Conservation (phyloP, 495 filamentous ascomycete genomes). For the Neurospora hispaniola region DNA sequence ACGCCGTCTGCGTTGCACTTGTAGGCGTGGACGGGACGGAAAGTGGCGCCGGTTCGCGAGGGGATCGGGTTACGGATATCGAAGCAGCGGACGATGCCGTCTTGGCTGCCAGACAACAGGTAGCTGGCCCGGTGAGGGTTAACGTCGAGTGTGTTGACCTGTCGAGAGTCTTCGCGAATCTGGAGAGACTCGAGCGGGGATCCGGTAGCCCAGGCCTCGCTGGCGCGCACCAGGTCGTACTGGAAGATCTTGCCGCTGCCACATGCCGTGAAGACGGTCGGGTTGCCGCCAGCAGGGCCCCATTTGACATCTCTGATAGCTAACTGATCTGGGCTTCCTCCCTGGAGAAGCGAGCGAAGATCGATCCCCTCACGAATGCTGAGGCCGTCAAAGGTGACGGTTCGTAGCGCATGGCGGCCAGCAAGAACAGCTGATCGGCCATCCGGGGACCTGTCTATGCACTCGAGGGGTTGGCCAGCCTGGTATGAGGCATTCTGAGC, state of each 20-base stretch:
- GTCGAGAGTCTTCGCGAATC: slow-evolving; percentile 68
- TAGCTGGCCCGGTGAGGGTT: slow-evolving; percentile 69
- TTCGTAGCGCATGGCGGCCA: slow-evolving; percentile 77
- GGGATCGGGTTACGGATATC: slow-evolving; percentile 33
- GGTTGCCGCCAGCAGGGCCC: slow-evolving; percentile 41
- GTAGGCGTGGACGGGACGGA: slow-evolving; percentile 31
- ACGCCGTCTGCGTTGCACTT: slow-evolving; percentile 61
- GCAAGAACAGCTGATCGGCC: slow-evolving; percentile 69
- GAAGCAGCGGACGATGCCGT: slow-evolving; percentile 68
- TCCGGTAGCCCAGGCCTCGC: slow-evolving; percentile 16
- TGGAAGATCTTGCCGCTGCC: slow-evolving; percentile 78
- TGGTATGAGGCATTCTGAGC: slow-evolving; percentile 65
- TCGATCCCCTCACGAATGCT: slow-evolving; percentile 68
- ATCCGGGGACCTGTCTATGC: slow-evolving; percentile 69
- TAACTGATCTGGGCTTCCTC: slow-evolving; percentile 64
- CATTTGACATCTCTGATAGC: slow-evolving; percentile 79
- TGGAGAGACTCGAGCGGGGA: slow-evolving; percentile 63
- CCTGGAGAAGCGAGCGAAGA: slow-evolving; percentile 62
- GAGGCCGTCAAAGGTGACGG: slow-evolving; percentile 59
- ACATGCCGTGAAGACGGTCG: slow-evolving; percentile 70
- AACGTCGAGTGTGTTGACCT: slow-evolving; percentile 85
- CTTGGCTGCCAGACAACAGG: slow-evolving; percentile 84
- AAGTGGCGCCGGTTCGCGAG: slow-evolving; percentile 32
- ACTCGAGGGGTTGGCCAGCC: slow-evolving; percentile 60
- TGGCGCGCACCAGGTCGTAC: slow-evolving; percentile 65